Percentiles rank a stretch among this genome's conserved stretches.
phyloP scores from a whole-genome alignment of 495 filamentous ascomycete genomes.

The Penicillium bialowiezense region DNA sequence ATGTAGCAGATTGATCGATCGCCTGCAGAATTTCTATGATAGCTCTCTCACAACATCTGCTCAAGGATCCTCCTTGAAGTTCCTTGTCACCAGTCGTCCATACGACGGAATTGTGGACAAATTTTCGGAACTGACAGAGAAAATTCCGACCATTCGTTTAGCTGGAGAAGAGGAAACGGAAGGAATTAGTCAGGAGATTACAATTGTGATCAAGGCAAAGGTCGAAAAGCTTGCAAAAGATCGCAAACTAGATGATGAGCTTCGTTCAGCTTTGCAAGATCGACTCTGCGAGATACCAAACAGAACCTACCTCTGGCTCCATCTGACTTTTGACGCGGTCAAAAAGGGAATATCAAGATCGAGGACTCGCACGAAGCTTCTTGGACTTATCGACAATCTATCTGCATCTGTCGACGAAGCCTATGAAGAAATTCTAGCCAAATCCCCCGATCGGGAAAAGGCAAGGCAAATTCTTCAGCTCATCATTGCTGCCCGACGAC shows the following conservation, averaged over 20 bases:
- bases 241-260: conserved; percentile 6
- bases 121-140: conserved; percentile 16
- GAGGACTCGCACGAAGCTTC: conserved; percentile 8
- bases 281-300: conserved; percentile 3
- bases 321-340: conserved; percentile 23
- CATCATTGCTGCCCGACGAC: conserved; percentile 30
- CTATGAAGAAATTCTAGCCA: conserved; percentile 30
- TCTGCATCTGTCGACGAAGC: conserved; percentile 20
- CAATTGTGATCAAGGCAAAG: neutral
- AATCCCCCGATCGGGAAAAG: conserved; percentile 7
- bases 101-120: conserved; percentile 31
- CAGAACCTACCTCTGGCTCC: conserved; percentile 39
- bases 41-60: too few relatives aligned
- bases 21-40: conserved; percentile 11
- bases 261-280: conserved; percentile 9
- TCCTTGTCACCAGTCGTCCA: conserved; percentile 45
- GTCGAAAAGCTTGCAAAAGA: neutral
- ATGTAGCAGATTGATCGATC: conserved; percentile 20
- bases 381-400: conserved; percentile 13
- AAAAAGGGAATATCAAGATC: too few relatives aligned
- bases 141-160: neutral
- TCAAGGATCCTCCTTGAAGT: conserved; percentile 25
- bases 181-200: neutral
- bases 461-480: conserved; percentile 41
- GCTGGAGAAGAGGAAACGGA: neutral